Conservation (phyloP, 2,329 filamentous ascomycete species). For the Xylariales sp. region DNA sequence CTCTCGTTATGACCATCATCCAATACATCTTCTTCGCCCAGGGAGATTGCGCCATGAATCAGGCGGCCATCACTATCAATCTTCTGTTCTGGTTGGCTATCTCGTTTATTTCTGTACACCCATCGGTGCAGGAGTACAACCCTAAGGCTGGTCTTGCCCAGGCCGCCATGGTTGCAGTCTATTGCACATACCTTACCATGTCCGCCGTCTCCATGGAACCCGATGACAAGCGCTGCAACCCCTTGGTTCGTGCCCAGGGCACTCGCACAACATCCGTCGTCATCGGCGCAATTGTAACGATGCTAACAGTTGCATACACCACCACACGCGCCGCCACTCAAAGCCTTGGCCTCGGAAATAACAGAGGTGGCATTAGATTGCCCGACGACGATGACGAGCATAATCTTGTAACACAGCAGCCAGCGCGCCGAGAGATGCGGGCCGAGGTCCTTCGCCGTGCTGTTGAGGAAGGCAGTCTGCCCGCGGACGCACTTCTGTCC, state of each 20-base stretch:
- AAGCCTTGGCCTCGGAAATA: slow-evolving; percentile 77
- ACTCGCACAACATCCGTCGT: slow-evolving; percentile 91
- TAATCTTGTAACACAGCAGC: slow-evolving; percentile 88
- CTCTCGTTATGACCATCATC: slow-evolving; percentile 91
- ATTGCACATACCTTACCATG: slow-evolving; percentile 99
- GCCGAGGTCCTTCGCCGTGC: slow-evolving; percentile 90
- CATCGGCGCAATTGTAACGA: slow-evolving; percentile 93
- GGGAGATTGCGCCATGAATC: slow-evolving; percentile 90
- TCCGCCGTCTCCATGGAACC: slow-evolving; percentile 99
- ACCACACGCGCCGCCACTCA: slow-evolving; percentile 96
- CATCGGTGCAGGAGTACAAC: slow-evolving; percentile 89
- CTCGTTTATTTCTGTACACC: slow-evolving; percentile 88
- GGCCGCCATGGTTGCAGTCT: slow-evolving; percentile 94
- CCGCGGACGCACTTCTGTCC: slow-evolving; percentile 87
- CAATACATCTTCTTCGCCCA: slow-evolving; percentile 97
- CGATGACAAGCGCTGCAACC: slow-evolving; percentile 93
- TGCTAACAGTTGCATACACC: slow-evolving; percentile 96
- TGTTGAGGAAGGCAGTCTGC: slow-evolving; percentile 90
- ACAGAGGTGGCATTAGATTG: slow-evolving; percentile 67
- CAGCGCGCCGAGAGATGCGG: slow-evolving; percentile 88
- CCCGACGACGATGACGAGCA: slow-evolving; percentile 86
- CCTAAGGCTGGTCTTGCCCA: slow-evolving; percentile 95
- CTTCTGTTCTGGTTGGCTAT: slow-evolving; percentile 83
- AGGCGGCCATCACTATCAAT: slow-evolving; percentile 95
- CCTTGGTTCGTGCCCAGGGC: slow-evolving; percentile 84